Percentiles rank a stretch among this genome's conserved stretches.
Evolutionary conservation across 805 yeast genomes (phyloP).

Genomic region (Starmera quercuum): DNA sequence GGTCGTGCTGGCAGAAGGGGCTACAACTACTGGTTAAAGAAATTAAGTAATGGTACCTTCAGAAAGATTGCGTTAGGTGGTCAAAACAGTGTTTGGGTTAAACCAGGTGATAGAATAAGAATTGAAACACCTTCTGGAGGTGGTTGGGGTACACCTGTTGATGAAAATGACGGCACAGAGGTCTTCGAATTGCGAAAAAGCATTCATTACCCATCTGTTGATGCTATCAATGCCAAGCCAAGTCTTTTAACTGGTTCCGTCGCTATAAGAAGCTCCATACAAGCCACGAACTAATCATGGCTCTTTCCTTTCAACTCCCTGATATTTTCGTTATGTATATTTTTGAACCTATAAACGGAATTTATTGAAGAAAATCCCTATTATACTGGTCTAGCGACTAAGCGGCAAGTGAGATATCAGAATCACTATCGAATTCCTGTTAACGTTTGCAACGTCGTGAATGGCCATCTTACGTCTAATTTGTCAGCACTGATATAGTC

Average conservation of each 20-base stretch:
- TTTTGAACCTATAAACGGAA: too few relatives aligned
- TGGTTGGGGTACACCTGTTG: constrained; percentile 31
- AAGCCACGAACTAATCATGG: constrained; percentile 1
- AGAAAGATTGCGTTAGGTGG: constrained; percentile 27
- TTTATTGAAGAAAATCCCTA: too few relatives aligned
- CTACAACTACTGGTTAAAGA: constrained; percentile 27
- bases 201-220: constrained; percentile 1
- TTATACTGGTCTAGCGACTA: too few relatives aligned
- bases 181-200: background rate
- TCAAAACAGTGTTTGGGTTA: constrained; percentile 1
- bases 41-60: constrained; percentile 22
- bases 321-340: too few relatives aligned
- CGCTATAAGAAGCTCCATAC: constrained; percentile 3
- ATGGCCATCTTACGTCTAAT: too few relatives aligned
- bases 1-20: constrained; percentile 48
- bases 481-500: too few relatives aligned
- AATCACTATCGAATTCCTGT: too few relatives aligned
- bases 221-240: constrained; percentile 3
- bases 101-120: constrained; percentile 12
- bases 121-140: constrained; percentile 39
- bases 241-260: constrained; percentile 4
- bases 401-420: too few relatives aligned
- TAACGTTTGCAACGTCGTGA: too few relatives aligned
- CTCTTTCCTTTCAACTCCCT: too few relatives aligned
- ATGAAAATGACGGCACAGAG: constrained; percentile 1